These are phyloP conservation scores for Tephrocybe rancida DNA, from an alignment of 768 basidiomycete genomes.

Conservation along the genomic window DNA sequence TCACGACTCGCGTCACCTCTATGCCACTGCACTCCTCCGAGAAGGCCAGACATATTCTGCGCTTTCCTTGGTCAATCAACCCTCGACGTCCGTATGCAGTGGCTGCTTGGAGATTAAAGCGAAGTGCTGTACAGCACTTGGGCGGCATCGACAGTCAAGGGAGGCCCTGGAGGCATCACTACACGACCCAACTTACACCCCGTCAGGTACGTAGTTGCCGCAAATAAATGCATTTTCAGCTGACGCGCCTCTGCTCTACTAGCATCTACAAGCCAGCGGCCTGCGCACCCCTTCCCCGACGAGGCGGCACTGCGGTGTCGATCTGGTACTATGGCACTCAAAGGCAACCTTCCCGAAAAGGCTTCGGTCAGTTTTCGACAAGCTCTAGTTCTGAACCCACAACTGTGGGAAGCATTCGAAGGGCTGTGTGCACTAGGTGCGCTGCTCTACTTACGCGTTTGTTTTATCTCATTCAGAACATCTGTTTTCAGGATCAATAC, in stretches of 20 bases:
- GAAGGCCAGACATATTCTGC: slow-evolving; percentile 78
- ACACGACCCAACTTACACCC: slow-evolving; percentile 50
- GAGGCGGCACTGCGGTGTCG: slow-evolving; percentile 76
- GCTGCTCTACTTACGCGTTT: slow-evolving; percentile 21
- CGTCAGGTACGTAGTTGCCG: slow-evolving; percentile 52
- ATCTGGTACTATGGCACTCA: slow-evolving; percentile 74
- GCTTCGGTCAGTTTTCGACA: slow-evolving; percentile 73
- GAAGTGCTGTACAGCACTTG: slow-evolving; percentile 70
- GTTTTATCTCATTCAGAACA: slow-evolving; percentile 7
- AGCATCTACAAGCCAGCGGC: slow-evolving; percentile 60
- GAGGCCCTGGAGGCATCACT: slow-evolving; percentile 69
- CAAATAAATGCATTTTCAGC: slow-evolving; percentile 8
- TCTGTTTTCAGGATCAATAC: slow-evolving; percentile 54
- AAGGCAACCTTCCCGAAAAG: slow-evolving; percentile 75
- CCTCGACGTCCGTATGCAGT: slow-evolving; percentile 61
- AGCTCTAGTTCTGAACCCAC: slow-evolving; percentile 72
- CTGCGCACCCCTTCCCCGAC: slow-evolving; percentile 65
- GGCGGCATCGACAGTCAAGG: slow-evolving; percentile 76
- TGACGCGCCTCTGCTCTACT: slow-evolving; percentile 8
- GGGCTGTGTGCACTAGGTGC: slow-evolving; percentile 80
- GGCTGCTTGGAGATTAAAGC: slow-evolving; percentile 83
- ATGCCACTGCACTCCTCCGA: slow-evolving; percentile 75
- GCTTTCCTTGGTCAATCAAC: slow-evolving; percentile 64
- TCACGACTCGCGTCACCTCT: slow-evolving; percentile 85
- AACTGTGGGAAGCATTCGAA: slow-evolving; percentile 93